Percentiles rank a stretch among this genome's conserved stretches.
phyloP scores from a whole-genome alignment of 2,329 filamentous ascomycete genomes.

The Pestalotiopsis sp. region DNA sequence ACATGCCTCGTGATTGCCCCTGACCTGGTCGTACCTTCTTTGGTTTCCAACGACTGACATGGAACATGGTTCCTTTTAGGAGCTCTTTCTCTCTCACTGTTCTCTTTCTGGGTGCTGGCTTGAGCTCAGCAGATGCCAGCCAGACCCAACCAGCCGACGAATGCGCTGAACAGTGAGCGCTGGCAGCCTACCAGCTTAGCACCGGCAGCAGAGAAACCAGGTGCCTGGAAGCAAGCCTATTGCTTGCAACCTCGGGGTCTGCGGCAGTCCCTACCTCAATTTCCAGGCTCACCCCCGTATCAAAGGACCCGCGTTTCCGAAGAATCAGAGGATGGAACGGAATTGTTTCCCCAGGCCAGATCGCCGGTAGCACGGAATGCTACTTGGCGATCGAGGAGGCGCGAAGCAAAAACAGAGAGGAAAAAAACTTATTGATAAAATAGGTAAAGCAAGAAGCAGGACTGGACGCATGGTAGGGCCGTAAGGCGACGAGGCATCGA shows the following conservation, averaged over 20 bases:
- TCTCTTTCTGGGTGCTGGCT: too few relatives aligned
- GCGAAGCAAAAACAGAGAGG: neutral
- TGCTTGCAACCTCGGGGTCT: neutral
- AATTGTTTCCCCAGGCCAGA: constrained; percentile 17
- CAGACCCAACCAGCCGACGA: neutral
- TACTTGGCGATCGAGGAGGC: neutral
- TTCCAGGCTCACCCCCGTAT: neutral
- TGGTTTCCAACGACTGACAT: constrained; percentile 32
- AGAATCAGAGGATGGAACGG: neutral
- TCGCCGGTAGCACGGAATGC: neutral
- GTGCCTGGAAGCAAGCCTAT: too few relatives aligned
- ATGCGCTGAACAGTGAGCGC: neutral
- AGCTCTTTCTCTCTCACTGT: too few relatives aligned
- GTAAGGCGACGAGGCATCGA: neutral
- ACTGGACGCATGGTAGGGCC: constrained; percentile 9
- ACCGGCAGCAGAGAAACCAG: too few relatives aligned
- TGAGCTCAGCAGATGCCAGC: too few relatives aligned
- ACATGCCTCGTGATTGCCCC: constrained; percentile 18
- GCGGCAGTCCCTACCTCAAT: neutral
- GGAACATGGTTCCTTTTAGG: constrained; percentile 37
- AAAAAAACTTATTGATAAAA: too few relatives aligned
- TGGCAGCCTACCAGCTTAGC: neutral
- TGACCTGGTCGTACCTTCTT: constrained; percentile 14
- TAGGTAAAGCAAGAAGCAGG: too few relatives aligned
- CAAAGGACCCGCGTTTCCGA: neutral